Conservation (phyloP, 1,139 yeast species). For the Candida sp. region DNA sequence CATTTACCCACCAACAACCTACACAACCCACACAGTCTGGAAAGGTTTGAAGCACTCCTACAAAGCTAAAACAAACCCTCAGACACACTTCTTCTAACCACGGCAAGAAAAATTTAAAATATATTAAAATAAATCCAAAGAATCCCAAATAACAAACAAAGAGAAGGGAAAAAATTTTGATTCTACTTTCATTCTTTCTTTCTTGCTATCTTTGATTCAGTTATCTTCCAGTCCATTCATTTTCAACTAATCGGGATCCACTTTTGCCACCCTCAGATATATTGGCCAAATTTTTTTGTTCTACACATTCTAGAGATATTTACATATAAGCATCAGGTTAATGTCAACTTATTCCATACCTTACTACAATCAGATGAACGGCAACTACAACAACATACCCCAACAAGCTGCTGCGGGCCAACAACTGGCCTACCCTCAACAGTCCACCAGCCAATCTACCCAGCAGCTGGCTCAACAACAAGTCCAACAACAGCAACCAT, state of each 20-base stretch:
- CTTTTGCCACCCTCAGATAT: too few relatives aligned
- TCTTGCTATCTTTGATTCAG: too few relatives aligned
- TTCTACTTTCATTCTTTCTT: background rate
- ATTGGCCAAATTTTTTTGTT: background rate
- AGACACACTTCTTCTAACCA: background rate
- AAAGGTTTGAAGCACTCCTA: background rate
- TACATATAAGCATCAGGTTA: background rate
- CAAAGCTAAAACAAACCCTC: background rate
- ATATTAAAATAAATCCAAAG: background rate
- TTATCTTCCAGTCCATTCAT: too few relatives aligned
- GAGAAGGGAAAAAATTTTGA: background rate
- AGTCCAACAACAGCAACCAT: conserved; percentile 17
- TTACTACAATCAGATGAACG: conserved; percentile 18
- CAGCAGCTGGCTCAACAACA: conserved; percentile 10
- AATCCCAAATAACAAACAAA: conserved; percentile 1
- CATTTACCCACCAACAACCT: too few relatives aligned
- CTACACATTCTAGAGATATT: background rate
- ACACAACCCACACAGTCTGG: too few relatives aligned
- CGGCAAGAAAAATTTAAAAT: background rate
- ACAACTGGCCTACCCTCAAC: conserved; percentile 14
- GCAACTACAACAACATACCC: conserved; percentile 17
- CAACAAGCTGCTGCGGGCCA: conserved; percentile 15
- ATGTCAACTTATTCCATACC: conserved; percentile 17
- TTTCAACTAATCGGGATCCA: too few relatives aligned
- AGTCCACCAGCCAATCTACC: conserved; percentile 1